These are phyloP conservation scores for Mollisiaceae sp. DNA, from an alignment of 2,329 filamentous ascomycete genomes.

Conservation along the genomic window DNA sequence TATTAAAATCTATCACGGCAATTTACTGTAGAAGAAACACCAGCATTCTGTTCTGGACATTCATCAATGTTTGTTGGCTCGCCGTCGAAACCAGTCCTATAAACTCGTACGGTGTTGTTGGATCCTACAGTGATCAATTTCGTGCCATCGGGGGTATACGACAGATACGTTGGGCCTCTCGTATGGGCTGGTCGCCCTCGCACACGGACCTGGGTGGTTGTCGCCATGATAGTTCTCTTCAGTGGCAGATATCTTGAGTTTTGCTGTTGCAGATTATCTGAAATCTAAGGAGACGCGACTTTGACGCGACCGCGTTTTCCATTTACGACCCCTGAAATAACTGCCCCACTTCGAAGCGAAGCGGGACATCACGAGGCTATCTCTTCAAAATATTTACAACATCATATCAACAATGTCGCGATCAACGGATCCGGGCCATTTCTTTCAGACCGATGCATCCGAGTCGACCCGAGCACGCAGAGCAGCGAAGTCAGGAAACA, in stretches of 20 bases:
- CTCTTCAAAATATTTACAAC: conserved; percentile 12
- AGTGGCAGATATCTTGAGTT: conserved; percentile 21
- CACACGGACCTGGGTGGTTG: conserved; percentile 50
- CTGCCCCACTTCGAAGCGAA: neutral
- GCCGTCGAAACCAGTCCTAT: conserved; percentile 87
- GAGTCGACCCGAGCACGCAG: conserved; percentile 57
- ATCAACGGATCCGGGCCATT: conserved; percentile 77
- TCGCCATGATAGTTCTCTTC: conserved; percentile 38
- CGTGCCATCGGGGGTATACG: conserved; percentile 87
- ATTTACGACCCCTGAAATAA: conserved; percentile 1
- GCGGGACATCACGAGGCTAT: conserved; percentile 2
- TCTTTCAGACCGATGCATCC: conserved; percentile 80
- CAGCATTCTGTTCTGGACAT: conserved; percentile 82
- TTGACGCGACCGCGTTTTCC: conserved; percentile 19
- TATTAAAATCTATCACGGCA: neutral
- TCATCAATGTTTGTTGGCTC: conserved; percentile 94
- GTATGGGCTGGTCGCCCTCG: conserved; percentile 77
- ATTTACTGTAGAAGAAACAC: conserved; percentile 71
- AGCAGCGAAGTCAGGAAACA: conserved; percentile 74
- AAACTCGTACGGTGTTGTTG: conserved; percentile 92
- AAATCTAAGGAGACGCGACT: conserved; percentile 26
- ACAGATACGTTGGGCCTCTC: conserved; percentile 82
- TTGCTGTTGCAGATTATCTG: conserved; percentile 17
- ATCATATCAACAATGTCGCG: conserved; percentile 58
- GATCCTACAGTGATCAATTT: conserved; percentile 90